phyloP scores from a whole-genome alignment of 176 grass and related monocot species.

The Hyparrhenia diplandra region DNA sequence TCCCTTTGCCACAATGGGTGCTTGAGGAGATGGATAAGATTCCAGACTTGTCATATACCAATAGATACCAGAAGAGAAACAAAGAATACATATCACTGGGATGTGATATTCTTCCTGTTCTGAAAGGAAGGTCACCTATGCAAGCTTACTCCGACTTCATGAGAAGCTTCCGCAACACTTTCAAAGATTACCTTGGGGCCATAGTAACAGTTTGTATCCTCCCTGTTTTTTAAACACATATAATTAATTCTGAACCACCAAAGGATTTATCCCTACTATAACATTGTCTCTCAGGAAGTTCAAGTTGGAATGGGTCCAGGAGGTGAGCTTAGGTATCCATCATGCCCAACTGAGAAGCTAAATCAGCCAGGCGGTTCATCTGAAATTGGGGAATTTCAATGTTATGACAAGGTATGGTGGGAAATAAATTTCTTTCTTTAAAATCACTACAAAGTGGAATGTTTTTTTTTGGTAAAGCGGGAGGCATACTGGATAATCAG shows the following conservation, averaged over 20 bases:
- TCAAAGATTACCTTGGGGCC: constrained; percentile 58
- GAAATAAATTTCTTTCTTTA: neutral
- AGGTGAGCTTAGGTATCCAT: constrained; percentile 83
- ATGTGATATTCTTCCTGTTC: constrained; percentile 61
- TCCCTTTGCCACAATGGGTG: constrained; percentile 71
- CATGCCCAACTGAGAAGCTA: constrained; percentile 58
- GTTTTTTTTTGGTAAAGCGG: neutral
- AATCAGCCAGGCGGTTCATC: constrained; percentile 24
- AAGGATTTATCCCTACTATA: constrained; percentile 14
- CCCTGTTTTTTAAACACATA: constrained; percentile 11
- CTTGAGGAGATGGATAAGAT: constrained; percentile 70
- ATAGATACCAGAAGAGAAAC: constrained; percentile 56
- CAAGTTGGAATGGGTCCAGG: constrained; percentile 84
- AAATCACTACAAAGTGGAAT: neutral
- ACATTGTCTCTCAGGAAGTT: constrained; percentile 50
- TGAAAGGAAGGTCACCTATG: constrained; percentile 67
- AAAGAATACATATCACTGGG: constrained; percentile 84
- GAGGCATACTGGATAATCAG: neutral
- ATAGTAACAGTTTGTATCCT: constrained; percentile 60
- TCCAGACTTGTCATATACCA: constrained; percentile 66
- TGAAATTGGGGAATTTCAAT: constrained; percentile 73
- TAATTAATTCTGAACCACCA: neutral
- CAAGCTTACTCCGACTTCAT: constrained; percentile 87
- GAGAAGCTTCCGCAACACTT: constrained; percentile 72
- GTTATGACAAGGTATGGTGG: constrained; percentile 65